Evolutionary conservation across 2,329 filamentous ascomycete species (phyloP).

Genomic region (Penicillium griseofulvum): DNA sequence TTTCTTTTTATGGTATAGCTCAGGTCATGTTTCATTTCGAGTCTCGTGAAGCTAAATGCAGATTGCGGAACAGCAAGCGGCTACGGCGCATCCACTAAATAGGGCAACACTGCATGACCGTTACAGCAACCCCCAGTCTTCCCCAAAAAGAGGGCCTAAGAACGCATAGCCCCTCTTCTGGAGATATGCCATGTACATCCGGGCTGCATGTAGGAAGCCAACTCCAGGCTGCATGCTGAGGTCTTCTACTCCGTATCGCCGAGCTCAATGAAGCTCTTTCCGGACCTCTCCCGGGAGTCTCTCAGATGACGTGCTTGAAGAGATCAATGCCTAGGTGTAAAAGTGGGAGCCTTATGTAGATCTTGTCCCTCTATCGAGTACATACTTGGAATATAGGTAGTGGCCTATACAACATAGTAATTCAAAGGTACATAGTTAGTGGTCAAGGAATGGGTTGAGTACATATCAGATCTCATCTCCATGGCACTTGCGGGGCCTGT

Average conservation of each 20-base stretch:
- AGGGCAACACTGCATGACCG: slow-evolving; percentile 23
- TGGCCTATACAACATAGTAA: background rate
- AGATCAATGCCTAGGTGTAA: slow-evolving; percentile 6
- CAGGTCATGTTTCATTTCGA: background rate
- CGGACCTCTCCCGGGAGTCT: slow-evolving; percentile 3
- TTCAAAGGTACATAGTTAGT: background rate
- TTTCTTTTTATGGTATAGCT: background rate
- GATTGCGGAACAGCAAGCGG: slow-evolving; percentile 15
- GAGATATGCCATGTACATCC: background rate
- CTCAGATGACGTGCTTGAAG: slow-evolving; percentile 13
- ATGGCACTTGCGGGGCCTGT: slow-evolving; percentile 7
- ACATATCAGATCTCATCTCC: slow-evolving; percentile 4
- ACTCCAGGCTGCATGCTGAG: slow-evolving; percentile 6
- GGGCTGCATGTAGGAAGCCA: slow-evolving; percentile 7
- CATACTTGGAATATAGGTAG: background rate
- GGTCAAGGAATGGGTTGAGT: background rate
- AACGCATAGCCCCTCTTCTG: background rate
- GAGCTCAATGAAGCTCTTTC: background rate
- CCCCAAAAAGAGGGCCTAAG: background rate
- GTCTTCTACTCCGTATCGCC: slow-evolving; percentile 2
- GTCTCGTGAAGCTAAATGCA: background rate
- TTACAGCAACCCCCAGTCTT: slow-evolving; percentile 8
- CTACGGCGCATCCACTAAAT: slow-evolving; percentile 26
- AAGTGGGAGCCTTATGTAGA: background rate
- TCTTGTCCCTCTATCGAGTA: background rate